These are phyloP conservation scores for Solanum virginianum DNA, from an alignment of 257 asterid genomes.

Conservation along the genomic window DNA sequence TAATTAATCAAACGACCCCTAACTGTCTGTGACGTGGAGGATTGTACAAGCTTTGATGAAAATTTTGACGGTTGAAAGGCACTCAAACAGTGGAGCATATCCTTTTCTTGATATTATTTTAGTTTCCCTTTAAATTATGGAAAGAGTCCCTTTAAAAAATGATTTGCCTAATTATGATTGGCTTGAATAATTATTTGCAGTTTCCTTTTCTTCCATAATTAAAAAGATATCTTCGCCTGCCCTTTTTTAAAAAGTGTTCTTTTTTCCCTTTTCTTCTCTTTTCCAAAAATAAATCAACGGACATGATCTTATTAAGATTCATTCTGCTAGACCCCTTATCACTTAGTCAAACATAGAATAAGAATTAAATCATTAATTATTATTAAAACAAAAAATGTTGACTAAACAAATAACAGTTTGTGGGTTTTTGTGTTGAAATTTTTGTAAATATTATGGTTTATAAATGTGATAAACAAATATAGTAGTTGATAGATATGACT, in stretches of 20 bases:
- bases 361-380: neutral
- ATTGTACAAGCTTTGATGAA: conserved; percentile 2
- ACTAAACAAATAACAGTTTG: neutral
- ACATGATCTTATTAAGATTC: neutral
- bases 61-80: conserved; percentile 1
- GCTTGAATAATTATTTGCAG: neutral
- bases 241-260: neutral
- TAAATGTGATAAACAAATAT: neutral
- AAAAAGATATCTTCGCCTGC: neutral
- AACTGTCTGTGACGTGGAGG: conserved; percentile 16
- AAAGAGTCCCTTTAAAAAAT: neutral
- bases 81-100: neutral
- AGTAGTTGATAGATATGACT: neutral
- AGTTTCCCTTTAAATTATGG: neutral
- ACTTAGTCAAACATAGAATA: neutral
- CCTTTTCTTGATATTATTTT: neutral
- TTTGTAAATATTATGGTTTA: neutral
- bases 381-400: neutral
- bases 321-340: neutral
- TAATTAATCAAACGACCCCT: neutral
- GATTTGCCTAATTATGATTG: neutral
- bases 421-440: neutral
- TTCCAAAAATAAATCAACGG: neutral
- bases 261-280: neutral
- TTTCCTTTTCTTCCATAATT: neutral